A percentile compares a stretch with the other conserved stretches of the same genome.
Conservation (phyloP, 495 filamentous ascomycete species). For the Penicilliopsis zonata region DNA sequence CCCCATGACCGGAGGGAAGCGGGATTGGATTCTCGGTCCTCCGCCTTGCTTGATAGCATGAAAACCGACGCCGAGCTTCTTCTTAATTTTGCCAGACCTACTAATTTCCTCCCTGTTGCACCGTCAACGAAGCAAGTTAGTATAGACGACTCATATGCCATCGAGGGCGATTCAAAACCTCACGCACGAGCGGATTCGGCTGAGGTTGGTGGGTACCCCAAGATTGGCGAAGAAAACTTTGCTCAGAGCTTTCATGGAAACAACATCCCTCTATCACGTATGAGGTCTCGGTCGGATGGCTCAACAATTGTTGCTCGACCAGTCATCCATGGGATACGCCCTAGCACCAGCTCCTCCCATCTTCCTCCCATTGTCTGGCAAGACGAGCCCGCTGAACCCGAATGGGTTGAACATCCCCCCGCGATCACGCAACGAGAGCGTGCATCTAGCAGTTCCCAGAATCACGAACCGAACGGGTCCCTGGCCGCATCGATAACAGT, state of each 20-base stretch:
- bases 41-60: constrained; percentile 29
- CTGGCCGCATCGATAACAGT: constrained; percentile 1
- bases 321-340: constrained; percentile 23
- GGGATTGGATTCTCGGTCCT: constrained; percentile 32
- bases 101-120: constrained; percentile 19
- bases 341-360: constrained; percentile 30
- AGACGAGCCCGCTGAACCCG: constrained; percentile 20
- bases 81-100: constrained; percentile 33
- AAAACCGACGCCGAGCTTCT: constrained; percentile 42
- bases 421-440: no score
- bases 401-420: no score
- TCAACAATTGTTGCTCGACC: constrained; percentile 29
- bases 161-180: constrained; percentile 12
- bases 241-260: constrained; percentile 3
- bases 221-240: constrained; percentile 9
- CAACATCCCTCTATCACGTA: constrained; percentile 20
- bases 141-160: constrained; percentile 22
- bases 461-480: constrained; percentile 2
- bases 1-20: constrained; percentile 20
- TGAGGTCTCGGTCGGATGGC: constrained; percentile 36
- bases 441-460: constrained; percentile 2
- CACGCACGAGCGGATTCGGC: constrained; percentile 14
- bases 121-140: constrained; percentile 22
- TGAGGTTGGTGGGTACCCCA: constrained; percentile 5
- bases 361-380: constrained; percentile 27